Base-by-base conservation (phyloP, 495 filamentous ascomycete genomes). In the Aspergillus wentii region DNA sequence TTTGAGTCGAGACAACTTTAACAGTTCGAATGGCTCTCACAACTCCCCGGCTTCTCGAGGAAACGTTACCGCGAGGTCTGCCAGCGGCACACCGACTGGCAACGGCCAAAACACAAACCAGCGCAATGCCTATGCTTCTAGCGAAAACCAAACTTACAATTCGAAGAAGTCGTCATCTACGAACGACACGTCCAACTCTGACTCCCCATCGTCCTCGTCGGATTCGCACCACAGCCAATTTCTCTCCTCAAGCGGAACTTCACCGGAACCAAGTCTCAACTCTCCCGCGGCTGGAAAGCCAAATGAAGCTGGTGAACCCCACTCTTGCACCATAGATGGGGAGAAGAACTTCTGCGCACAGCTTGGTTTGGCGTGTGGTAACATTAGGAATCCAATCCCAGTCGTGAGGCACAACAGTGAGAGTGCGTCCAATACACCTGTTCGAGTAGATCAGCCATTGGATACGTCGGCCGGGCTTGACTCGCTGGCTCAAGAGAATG, bases 231-330 rank as follows among this genome's bases (percentile, higher is more conserved):
- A 68, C 64, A 66, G 86, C 69, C 69, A 67, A 43, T 22, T 66
- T 62, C 52, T 76, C 45, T 95, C 89, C n/a, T 98, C 92, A 4
- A 89, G 78, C 51, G 88, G 88, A 15, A 87, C 83, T n/a, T 84
- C 80, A 11, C 83, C 83, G 2, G 82, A 86, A 47, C 79, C 83
- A 10, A 75, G 68, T 27, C 56, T 70, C 18, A 75, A 78, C 44
- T 78, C 75, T 28, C 78, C 76, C 6, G 56, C 56, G 9, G 71
- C 67, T 33, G 69, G 73, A 34, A 86, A 85, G 56, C 61, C 75
- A n/a, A 49, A 77, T 44, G 79, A 84, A 8, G 36, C 50, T 16
- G 40, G 46, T 18, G 35, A 40, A 8, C 37, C 29, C 17, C 55
- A 59, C 22, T 40, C 41, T 3, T 62, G 41, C 35, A 46, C 65